Conservation (phyloP, 2,329 filamentous ascomycete genomes). For the Aurifilum marmelostoma region DNA sequence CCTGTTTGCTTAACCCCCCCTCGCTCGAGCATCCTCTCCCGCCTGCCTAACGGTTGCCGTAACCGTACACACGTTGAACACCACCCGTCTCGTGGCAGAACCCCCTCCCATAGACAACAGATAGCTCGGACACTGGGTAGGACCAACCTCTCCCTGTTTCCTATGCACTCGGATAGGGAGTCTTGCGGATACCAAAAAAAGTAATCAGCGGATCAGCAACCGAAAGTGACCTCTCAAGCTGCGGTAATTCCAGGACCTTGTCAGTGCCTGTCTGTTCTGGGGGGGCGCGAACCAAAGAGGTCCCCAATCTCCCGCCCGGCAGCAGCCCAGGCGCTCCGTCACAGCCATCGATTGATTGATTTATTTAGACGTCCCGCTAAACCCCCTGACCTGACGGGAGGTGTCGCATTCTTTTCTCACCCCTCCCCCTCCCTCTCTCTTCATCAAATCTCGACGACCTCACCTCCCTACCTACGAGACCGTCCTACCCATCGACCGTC, state of each 20-base stretch:
- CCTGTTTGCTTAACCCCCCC: neutral
- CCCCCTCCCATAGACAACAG: neutral
- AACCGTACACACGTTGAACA: too few relatives aligned
- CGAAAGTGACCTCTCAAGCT: conserved; percentile 21
- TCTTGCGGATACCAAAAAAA: neutral
- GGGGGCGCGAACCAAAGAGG: conserved; percentile 24
- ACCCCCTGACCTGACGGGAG: conserved; percentile 13
- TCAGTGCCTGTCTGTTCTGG: conserved; percentile 7
- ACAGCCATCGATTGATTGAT: conserved; percentile 18
- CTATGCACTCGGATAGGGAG: conserved; percentile 8
- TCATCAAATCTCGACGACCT: conserved; percentile 18
- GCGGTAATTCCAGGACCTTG: conserved; percentile 28
- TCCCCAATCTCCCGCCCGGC: conserved; percentile 27
- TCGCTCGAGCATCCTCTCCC: neutral
- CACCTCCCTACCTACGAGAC: conserved; percentile 5
- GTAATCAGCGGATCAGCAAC: conserved; percentile 18
- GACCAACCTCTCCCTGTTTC: neutral
- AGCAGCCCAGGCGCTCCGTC: conserved; percentile 17
- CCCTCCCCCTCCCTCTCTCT: conserved; percentile 9
- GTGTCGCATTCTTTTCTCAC: conserved; percentile 17
- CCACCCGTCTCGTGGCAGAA: neutral
- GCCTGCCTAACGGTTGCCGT: neutral
- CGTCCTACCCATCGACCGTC: conserved; percentile 1
- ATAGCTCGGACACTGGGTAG: neutral
- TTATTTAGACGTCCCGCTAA: conserved; percentile 14